phyloP scores from a whole-genome alignment of 2,329 filamentous ascomycete species.

The Domatiomyces catenatus region DNA sequence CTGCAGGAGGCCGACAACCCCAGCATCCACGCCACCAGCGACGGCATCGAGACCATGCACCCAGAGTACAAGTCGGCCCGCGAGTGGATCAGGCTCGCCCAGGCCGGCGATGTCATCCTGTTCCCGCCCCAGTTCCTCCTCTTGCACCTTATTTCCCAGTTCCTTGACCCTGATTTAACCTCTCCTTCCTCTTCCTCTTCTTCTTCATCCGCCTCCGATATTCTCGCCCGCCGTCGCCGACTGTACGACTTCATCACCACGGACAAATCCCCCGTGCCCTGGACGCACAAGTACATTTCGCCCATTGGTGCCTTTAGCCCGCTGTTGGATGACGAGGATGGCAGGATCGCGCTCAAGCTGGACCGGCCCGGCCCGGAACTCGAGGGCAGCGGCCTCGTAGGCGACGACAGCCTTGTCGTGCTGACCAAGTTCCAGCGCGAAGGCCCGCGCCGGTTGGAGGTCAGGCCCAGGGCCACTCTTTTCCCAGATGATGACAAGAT shows the following conservation, averaged over 20 bases:
- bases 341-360: slow-evolving; percentile 37
- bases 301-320: slow-evolving; percentile 25
- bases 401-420: slow-evolving; percentile 40
- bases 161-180: slow-evolving; percentile 26
- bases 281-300: slow-evolving; percentile 34
- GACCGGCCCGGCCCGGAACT: slow-evolving; percentile 42
- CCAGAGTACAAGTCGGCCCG: slow-evolving; percentile 59
- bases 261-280: slow-evolving; percentile 18
- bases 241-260: slow-evolving; percentile 6
- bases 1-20: slow-evolving; percentile 25
- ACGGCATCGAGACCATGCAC: slow-evolving; percentile 54
- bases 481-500: slow-evolving; percentile 20
- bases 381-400: slow-evolving; percentile 32
- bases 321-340: slow-evolving; percentile 23
- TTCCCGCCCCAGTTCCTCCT: slow-evolving; percentile 75
- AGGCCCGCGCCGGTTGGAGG: slow-evolving; percentile 40
- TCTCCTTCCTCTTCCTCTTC: no score
- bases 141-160: slow-evolving; percentile 35
- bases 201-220: slow-evolving; percentile 12
- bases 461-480: slow-evolving; percentile 35
- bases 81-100: slow-evolving; percentile 53
- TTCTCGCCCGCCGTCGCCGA: not conserved
- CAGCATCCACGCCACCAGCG: slow-evolving; percentile 49
- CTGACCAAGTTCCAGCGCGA: slow-evolving; percentile 42
- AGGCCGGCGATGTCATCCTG: slow-evolving; percentile 55